Base-by-base conservation (phyloP, 257 asterid species). In the Lantana camara region DNA sequence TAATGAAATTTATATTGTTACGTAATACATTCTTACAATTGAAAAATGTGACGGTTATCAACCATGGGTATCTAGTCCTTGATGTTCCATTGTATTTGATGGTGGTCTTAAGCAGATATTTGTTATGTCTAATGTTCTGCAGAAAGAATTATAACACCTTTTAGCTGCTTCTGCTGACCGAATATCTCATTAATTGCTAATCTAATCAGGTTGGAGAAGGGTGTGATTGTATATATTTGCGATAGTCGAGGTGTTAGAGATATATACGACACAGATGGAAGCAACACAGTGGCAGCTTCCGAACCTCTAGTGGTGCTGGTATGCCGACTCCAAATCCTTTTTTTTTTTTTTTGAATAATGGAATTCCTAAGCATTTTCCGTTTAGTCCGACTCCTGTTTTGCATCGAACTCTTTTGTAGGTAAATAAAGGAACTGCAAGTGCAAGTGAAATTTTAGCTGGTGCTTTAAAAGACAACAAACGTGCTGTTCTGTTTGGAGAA, bases 381-480 rank as follows among this genome's bases (percentile, higher is more conserved):
- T 29, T 37, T 44, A n/a, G 12, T 57, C 32, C 0, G 9, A 30
- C n/a, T 46, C 20, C 13, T 16, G 41, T 52, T 50, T 57, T 52
- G 23, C 9, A 57, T 21, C 37, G 35, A 70, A 46, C 40, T 46
- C 68, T 34, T 23, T 60, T 41, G 16, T 59, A 94, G 99, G 97
- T 94, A 29, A 94, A 90, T 66, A 90, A 94, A 79, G 99, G 99
- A 74, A 94, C 99, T 47, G 99, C 99, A 42, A 90, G 99, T 72
- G 97, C 99, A 15, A 93, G 99, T 75, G 97, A 93, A 79, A 93
- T 90, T 60, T 74, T 90, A 75, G 97, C 97, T 1, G 99, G 97
- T 47, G 99, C 99, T 72, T 77, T 93, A 67, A 90, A 93, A 71
- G 99, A 90, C 69, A 93, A 93, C 80, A 93, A 88, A 46, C 97